phyloP scores from a whole-genome alignment of 345 rosid species.

The Rhizophora apiculata region DNA sequence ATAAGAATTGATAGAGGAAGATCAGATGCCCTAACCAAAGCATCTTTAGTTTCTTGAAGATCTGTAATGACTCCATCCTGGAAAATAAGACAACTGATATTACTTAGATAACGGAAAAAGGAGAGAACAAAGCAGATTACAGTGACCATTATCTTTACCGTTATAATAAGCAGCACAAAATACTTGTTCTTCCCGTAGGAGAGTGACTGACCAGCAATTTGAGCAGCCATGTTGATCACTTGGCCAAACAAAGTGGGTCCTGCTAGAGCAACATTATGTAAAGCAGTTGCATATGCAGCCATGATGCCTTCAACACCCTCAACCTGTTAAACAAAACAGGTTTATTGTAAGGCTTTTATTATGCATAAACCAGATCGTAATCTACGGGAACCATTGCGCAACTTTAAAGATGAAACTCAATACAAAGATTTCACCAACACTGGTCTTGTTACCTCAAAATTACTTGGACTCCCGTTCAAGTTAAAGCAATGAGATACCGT shows the following conservation, averaged over 20 bases:
- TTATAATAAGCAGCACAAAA: constrained; percentile 56
- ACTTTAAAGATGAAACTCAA: no score
- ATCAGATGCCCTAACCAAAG: constrained; percentile 85
- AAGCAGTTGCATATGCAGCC: constrained; percentile 60
- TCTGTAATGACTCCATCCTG: constrained; percentile 92
- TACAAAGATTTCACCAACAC: not conserved
- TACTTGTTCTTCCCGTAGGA: constrained; percentile 34
- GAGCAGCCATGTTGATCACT: constrained; percentile 60
- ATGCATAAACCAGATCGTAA: no score
- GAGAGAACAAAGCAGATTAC: not conserved
- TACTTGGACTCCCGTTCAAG: constrained; percentile 57
- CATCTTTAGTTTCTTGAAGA: constrained; percentile 67
- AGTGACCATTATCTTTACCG: constrained; percentile 30
- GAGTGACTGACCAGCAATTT: constrained; percentile 38
- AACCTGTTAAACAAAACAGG: constrained; percentile 42
- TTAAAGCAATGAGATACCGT: constrained; percentile 75
- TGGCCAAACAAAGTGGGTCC: constrained; percentile 73
- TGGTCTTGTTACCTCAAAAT: constrained; percentile 49
- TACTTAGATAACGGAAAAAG: not conserved
- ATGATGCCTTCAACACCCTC: constrained; percentile 83
- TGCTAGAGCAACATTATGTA: constrained; percentile 49
- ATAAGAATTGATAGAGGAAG: constrained; percentile 86
- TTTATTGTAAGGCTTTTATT: no score
- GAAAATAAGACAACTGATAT: constrained; percentile 1
- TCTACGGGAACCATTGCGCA: no score